Evolutionary conservation across 2,329 filamentous ascomycete species (phyloP).

Genomic region (Akanthomyces dipterigenus): DNA sequence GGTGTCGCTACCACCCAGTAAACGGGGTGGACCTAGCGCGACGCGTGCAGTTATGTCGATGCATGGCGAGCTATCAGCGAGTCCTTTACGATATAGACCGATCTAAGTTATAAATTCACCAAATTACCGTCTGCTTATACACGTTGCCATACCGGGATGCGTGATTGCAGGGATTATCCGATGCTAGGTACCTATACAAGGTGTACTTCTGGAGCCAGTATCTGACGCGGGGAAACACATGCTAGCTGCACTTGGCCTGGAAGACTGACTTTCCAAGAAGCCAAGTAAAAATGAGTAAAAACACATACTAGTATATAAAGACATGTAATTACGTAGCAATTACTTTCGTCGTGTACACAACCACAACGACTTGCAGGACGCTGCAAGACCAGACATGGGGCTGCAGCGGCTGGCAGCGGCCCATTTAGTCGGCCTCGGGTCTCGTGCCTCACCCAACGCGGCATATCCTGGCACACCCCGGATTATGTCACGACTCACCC

Average conservation of each 20-base stretch:
- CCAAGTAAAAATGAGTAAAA: not conserved
- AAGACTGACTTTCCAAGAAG: not conserved
- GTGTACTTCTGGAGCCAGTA: not conserved
- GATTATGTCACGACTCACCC: slow-evolving; percentile 6
- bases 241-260: not conserved
- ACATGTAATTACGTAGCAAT: not conserved
- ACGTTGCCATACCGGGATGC: not conserved
- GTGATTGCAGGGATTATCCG: not conserved
- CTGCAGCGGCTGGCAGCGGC: slow-evolving; percentile 8
- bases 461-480: slow-evolving; percentile 4
- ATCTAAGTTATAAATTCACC: not conserved
- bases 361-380: not conserved
- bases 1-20: slow-evolving; percentile 66
- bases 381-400: not conserved
- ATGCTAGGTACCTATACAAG: not conserved
- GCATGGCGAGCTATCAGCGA: not conserved
- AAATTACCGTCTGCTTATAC: not conserved
- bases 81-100: not conserved
- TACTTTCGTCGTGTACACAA: not conserved
- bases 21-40: slow-evolving; percentile 15
- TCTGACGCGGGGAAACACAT: not conserved
- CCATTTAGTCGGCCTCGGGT: not conserved
- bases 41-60: not conserved
- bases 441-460: not conserved
- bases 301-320: too few relatives aligned